Conservation (phyloP, 306 rosid genomes). For the Cucurbita argyrosperma region DNA sequence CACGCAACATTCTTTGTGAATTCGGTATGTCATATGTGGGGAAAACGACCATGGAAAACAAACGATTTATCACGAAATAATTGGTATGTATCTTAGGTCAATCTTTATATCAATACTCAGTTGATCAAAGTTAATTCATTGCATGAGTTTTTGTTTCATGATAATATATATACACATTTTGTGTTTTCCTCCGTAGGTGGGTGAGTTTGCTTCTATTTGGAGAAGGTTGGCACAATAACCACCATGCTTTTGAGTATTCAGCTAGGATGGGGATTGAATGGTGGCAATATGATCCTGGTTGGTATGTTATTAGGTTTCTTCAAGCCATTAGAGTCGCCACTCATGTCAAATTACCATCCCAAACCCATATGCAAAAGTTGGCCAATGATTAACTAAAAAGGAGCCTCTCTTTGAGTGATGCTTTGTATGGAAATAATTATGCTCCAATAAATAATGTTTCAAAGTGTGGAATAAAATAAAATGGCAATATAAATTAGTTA, state of each 20-base stretch:
- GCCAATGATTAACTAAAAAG: background rate
- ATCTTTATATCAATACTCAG: no score
- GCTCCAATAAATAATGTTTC: no score
- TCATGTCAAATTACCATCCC: conserved; percentile 51
- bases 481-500: no score
- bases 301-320: conserved; percentile 55
- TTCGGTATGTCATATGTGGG: background rate
- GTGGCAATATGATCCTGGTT: conserved; percentile 80
- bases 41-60: background rate
- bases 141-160: no score
- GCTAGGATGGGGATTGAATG: conserved; percentile 69
- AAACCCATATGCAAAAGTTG: conserved; percentile 33
- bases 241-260: conserved; percentile 87
- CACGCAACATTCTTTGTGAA: background rate
- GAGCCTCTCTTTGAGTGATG: no score
- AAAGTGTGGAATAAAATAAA: no score
- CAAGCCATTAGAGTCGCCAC: conserved; percentile 56
- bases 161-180: no score
- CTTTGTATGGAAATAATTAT: no score
- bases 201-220: conserved; percentile 56
- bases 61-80: background rate
- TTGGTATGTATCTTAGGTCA: background rate
- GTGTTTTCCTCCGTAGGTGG: conserved; percentile 21
- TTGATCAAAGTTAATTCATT: no score
- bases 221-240: conserved; percentile 87